These are phyloP conservation scores for Stentor coeruleus DNA, from an alignment of 73 alveolate species.

Conservation along the genomic window DNA sequence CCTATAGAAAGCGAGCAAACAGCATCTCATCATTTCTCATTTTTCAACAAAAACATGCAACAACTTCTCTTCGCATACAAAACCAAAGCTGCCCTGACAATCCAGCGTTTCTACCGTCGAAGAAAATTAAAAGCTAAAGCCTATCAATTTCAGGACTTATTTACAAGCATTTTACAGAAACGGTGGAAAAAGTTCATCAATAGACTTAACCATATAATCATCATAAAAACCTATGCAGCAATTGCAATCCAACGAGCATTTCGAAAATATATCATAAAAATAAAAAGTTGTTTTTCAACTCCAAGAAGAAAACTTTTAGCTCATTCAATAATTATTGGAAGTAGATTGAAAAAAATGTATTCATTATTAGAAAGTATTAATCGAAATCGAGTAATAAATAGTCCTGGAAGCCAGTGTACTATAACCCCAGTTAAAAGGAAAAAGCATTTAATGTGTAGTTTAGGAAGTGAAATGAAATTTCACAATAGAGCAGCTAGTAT, in stretches of 20 bases:
- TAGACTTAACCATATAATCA: too few species aligned
- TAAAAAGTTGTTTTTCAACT: neutral
- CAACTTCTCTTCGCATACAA: neutral
- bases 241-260: neutral
- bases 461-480: neutral
- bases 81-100: neutral
- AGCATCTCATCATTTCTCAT: neutral
- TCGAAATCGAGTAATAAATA: neutral
- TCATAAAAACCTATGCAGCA: neutral
- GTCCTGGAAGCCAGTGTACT: neutral
- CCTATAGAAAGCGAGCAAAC: neutral
- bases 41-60: neutral
- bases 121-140: too few species aligned
- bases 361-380: neutral
- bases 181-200: neutral
- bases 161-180: neutral
- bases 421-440: neutral
- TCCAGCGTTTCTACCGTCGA: neutral
- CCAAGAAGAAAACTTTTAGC: neutral
- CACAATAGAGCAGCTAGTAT: neutral
- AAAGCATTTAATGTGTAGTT: neutral
- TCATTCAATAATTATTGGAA: neutral
- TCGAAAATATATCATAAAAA: neutral
- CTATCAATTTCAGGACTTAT: too few species aligned
- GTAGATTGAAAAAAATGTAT: neutral